These are phyloP conservation scores for Penicillium sp. DNA, from an alignment of 2,329 filamentous ascomycete species.

Conservation along the genomic window DNA sequence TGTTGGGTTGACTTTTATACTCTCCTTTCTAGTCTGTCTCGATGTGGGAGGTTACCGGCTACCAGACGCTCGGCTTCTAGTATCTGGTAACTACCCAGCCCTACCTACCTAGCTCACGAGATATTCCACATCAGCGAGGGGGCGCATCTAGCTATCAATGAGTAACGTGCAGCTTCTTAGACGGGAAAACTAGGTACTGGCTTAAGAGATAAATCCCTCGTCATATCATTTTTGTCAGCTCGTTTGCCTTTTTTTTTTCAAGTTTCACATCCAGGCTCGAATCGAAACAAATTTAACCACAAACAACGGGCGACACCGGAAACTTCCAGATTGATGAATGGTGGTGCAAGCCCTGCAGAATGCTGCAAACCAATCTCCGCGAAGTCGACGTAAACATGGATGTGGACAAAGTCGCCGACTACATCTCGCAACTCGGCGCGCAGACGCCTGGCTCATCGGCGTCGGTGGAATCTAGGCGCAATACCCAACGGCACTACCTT, in stretches of 20 bases:
- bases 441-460: background rate
- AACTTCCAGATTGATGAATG: background rate
- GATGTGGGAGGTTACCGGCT: too few relatives aligned
- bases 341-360: background rate
- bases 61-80: too few relatives aligned
- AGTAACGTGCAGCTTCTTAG: too few relatives aligned
- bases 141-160: too few relatives aligned
- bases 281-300: background rate
- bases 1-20: too few relatives aligned
- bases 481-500: background rate
- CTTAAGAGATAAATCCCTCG: too few relatives aligned
- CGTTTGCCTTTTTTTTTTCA: background rate
- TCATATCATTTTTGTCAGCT: background rate
- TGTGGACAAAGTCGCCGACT: background rate
- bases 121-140: too few relatives aligned
- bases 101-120: too few relatives aligned
- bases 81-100: too few relatives aligned
- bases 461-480: background rate
- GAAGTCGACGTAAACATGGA: background rate
- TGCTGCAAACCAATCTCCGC: background rate
- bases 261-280: background rate
- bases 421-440: background rate
- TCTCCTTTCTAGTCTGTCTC: too few relatives aligned
- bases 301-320: background rate
- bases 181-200: too few relatives aligned